Percentiles rank a stretch among this genome's conserved stretches.
These are phyloP conservation scores for Flaveria trinervia DNA, from an alignment of 129 eudicot species.

Conservation along the genomic window DNA sequence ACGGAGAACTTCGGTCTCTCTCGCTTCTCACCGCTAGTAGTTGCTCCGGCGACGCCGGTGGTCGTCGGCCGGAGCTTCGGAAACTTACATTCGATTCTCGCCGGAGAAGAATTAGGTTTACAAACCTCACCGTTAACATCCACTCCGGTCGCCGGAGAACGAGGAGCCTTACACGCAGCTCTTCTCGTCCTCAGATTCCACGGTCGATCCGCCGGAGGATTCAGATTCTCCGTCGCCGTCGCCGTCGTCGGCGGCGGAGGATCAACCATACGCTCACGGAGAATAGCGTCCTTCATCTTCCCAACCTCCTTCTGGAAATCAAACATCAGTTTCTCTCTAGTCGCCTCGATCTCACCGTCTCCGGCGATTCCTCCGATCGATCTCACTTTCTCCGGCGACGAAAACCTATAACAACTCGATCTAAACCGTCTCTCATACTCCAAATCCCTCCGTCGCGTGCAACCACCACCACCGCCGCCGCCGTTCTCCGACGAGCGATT, in stretches of 20 bases:
- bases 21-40: conserved; percentile 41
- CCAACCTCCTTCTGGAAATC: conserved; percentile 64
- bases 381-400: conserved; percentile 29
- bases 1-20: conserved; percentile 61
- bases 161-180: conserved; percentile 59
- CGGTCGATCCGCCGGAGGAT: conserved; percentile 41
- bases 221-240: conserved; percentile 29
- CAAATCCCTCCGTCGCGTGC: conserved; percentile 30
- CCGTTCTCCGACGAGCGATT: conserved; percentile 26
- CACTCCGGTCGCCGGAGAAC: conserved; percentile 33
- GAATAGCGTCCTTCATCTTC: conserved; percentile 66
- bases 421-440: conserved; percentile 21
- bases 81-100: conserved; percentile 38
- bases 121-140: conserved; percentile 29
- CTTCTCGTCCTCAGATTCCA: conserved; percentile 92
- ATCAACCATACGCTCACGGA: conserved; percentile 44
- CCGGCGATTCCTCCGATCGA: conserved; percentile 42
- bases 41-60: conserved; percentile 18
- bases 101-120: conserved; percentile 47
- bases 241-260: conserved; percentile 22
- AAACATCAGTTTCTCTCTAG: conserved; percentile 69
- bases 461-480: conserved; percentile 11
- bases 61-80: conserved; percentile 35
- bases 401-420: conserved; percentile 30
- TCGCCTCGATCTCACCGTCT: conserved; percentile 57